A percentile compares a stretch with the other conserved stretches of the same genome.
phyloP scores from a whole-genome alignment of 108 stramenopile genomes.

The Cylindrotheca closterium region DNA sequence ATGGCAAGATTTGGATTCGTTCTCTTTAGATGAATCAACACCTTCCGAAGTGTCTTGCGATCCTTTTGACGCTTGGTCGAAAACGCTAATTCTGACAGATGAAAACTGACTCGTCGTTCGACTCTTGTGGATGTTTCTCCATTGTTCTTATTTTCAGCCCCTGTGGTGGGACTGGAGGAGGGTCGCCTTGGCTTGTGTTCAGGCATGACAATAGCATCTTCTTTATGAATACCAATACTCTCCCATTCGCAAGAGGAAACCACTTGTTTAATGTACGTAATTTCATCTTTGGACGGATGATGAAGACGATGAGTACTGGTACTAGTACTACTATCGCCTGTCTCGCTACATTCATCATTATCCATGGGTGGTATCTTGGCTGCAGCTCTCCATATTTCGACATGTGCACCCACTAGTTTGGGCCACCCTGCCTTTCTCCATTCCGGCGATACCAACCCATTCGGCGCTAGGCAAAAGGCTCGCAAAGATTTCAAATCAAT shows the following conservation, averaged over 20 bases:
- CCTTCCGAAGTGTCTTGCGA: neutral
- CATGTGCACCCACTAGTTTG: constrained; percentile 8
- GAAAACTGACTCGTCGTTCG: neutral
- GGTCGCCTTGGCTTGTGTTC: no score
- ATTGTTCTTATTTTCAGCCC: no score
- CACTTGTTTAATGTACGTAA: neutral
- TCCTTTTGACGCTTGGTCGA: neutral
- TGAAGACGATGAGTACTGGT: no score
- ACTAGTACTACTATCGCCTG: no score
- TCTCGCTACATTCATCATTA: neutral
- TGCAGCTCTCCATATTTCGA: constrained; percentile 4
- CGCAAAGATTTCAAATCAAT: constrained; percentile 4
- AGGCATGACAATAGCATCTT: no score
- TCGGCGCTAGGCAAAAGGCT: neutral
- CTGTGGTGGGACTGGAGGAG: no score
- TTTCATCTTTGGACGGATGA: neutral
- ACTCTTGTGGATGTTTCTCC: neutral
- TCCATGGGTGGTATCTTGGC: neutral
- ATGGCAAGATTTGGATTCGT: neutral
- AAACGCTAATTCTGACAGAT: neutral
- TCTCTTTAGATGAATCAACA: neutral
- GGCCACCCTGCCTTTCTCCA: constrained; percentile 5
- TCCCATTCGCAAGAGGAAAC: neutral
- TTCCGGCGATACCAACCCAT: neutral
- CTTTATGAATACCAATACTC: neutral